Evolutionary conservation across 2,329 filamentous ascomycete species (phyloP).

Genomic region (Ceratocystis huliohia): DNA sequence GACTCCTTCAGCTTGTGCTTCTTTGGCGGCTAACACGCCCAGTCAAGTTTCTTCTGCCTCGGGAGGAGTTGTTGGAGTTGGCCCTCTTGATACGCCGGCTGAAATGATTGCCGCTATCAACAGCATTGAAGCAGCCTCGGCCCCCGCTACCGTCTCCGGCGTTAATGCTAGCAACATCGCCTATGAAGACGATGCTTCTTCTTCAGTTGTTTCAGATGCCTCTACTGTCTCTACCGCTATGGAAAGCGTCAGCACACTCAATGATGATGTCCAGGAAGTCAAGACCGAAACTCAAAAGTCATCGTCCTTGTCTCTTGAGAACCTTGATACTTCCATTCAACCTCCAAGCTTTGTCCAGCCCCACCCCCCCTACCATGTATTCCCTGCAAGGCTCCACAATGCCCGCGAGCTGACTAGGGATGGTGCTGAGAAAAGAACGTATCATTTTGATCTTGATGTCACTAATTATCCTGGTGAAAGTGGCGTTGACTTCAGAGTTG

Average conservation of each 20-base stretch:
- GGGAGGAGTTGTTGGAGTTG: neutral
- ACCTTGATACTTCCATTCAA: constrained; percentile 48
- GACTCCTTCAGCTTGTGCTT: constrained; percentile 22
- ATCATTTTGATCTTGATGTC: constrained; percentile 93
- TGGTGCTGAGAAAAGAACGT: constrained; percentile 91
- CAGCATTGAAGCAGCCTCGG: constrained; percentile 10
- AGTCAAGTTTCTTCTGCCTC: constrained; percentile 2
- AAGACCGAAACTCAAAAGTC: constrained; percentile 24
- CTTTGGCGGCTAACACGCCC: constrained; percentile 9
- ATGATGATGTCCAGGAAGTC: neutral
- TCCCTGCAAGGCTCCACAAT: constrained; percentile 73
- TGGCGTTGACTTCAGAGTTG: constrained; percentile 84
- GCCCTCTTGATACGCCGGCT: constrained; percentile 19
- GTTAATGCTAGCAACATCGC: neutral
- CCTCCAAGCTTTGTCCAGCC: constrained; percentile 87
- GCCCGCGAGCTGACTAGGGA: constrained; percentile 74
- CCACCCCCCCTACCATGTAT: constrained; percentile 85
- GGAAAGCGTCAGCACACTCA: constrained; percentile 8
- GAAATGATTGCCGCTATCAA: constrained; percentile 20
- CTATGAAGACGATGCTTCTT: constrained; percentile 4
- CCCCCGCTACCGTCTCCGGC: neutral
- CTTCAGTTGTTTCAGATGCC: constrained; percentile 26
- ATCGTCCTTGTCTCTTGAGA: constrained; percentile 27
- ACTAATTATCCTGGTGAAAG: constrained; percentile 85
- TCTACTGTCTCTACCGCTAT: constrained; percentile 40